phyloP scores from a whole-genome alignment of 83 land plant species.

The Isoetes engelmannii region DNA sequence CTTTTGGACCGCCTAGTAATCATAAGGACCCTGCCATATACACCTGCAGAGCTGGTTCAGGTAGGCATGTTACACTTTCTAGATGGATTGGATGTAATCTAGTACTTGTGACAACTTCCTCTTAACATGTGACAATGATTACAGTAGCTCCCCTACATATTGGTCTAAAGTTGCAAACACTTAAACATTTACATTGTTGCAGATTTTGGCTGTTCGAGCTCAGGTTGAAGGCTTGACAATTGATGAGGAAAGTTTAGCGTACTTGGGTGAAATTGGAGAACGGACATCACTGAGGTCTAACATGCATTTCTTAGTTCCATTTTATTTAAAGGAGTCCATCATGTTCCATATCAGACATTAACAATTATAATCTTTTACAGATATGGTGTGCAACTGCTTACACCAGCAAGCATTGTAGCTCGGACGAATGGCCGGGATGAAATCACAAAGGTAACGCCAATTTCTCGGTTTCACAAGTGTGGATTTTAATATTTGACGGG shows the following conservation, averaged over 20 bases:
- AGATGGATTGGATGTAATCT: too few species aligned
- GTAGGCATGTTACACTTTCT: too few species aligned
- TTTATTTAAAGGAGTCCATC: too few species aligned
- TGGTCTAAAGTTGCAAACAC: too few species aligned
- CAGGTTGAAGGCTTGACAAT: slow-evolving; percentile 73
- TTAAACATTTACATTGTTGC: too few species aligned
- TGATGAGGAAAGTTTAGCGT: slow-evolving; percentile 86
- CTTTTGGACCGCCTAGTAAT: slow-evolving; percentile 83
- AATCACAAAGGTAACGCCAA: slow-evolving; percentile 79
- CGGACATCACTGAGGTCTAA: slow-evolving; percentile 68
- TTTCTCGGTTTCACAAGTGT: background rate
- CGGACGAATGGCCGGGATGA: slow-evolving; percentile 81
- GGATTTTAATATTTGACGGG: too few species aligned
- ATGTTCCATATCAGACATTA: too few species aligned
- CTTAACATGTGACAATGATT: too few species aligned
- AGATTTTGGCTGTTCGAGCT: slow-evolving; percentile 92
- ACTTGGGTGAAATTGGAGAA: slow-evolving; percentile 75
- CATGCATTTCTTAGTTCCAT: too few species aligned
- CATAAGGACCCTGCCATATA: slow-evolving; percentile 80
- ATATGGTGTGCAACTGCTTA: slow-evolving; percentile 83
- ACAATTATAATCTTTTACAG: too few species aligned
- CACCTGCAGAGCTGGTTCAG: slow-evolving; percentile 88
- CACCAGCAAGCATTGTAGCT: slow-evolving; percentile 86
- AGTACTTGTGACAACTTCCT: too few species aligned
- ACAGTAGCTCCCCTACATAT: too few species aligned